Evolutionary conservation across 2,329 filamentous ascomycete genomes (phyloP), one percentile per base, ranked within the genome.

Genomic region (Ascosphaera aggregata): DNA sequence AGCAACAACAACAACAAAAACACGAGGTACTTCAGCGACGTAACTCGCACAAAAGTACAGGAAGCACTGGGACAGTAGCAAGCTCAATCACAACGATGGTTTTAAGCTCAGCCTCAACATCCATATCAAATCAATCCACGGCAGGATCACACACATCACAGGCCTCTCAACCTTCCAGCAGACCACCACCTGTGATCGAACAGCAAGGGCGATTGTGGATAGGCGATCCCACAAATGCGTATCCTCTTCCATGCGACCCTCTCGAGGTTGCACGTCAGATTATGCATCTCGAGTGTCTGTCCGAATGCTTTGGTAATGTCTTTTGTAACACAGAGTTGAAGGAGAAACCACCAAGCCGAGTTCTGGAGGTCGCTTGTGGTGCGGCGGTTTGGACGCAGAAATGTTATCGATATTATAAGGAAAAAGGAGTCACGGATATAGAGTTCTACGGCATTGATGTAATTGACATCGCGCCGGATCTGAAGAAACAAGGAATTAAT

Each of bases 211-310:
- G 84, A 42, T 77, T 77, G 36, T 94, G 86, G 57, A 69, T 91
- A 45, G 73, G 78, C 51, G 80, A 92, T 50, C 62, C 67, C 7
- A 65, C 69, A 2, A 60, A 80, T 20, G 61, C 71, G 5, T 94
- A 95, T 49, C 82, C 82, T n/a, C 64, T 94, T 2, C 86, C 86
- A 31, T 77, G 79, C 59, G 86, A 94, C 58, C 68, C 93, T 32
- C 64, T 76, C 32, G 85, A 94, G 58, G 69, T 92, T 37, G 82
- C 93, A 57, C 72, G 85, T 41, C 85, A 94, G 57, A 65, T 84
- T 39, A 76, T 81, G 47, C 74, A 81, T 50, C 69, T 92, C 24
- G n/a, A n/a, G n/a, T n/a, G n/a, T n/a, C n/a, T n/a, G n/a, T n/a
- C n/a, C n/a, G n/a, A n/a, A n/a, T n/a, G n/a, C n/a, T 84, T 89